Conservation (phyloP, 2,329 filamentous ascomycete genomes). For the Epichloe scottii region DNA sequence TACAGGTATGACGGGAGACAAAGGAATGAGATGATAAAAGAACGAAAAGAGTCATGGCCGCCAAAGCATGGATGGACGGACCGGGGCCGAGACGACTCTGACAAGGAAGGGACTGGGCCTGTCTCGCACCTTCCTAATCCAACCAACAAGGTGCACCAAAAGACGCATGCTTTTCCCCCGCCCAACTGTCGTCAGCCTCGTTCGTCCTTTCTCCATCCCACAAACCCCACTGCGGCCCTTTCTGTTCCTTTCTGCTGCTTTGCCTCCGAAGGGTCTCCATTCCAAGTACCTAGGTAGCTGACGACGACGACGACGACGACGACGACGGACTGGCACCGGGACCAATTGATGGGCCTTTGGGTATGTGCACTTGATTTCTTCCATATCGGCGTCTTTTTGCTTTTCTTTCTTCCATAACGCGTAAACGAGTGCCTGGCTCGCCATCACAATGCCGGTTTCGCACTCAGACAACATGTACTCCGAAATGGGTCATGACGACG, state of each 20-base stretch:
- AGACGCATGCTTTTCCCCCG: background rate
- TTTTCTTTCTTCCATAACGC: background rate
- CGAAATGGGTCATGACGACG: slow-evolving; percentile 11
- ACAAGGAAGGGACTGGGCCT: too few relatives aligned
- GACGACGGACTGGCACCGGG: background rate
- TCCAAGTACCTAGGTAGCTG: background rate
- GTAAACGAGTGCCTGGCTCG: background rate
- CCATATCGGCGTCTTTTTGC: background rate
- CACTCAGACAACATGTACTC: slow-evolving; percentile 37
- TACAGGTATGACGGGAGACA: too few relatives aligned
- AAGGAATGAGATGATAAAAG: too few relatives aligned
- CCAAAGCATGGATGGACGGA: too few relatives aligned
- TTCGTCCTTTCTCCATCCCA: background rate
- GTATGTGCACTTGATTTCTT: background rate
- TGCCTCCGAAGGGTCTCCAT: background rate
- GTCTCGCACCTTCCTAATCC: background rate
- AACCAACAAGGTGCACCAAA: background rate
- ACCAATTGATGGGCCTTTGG: background rate
- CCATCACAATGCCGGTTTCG: slow-evolving; percentile 28
- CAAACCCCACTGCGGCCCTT: background rate
- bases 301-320: background rate
- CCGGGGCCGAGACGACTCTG: too few relatives aligned
- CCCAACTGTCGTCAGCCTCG: background rate
- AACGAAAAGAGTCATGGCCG: too few relatives aligned
- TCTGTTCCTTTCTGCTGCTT: background rate